These are phyloP conservation scores for Cercophora scortea DNA, from an alignment of 495 filamentous ascomycete species.

Conservation along the genomic window DNA sequence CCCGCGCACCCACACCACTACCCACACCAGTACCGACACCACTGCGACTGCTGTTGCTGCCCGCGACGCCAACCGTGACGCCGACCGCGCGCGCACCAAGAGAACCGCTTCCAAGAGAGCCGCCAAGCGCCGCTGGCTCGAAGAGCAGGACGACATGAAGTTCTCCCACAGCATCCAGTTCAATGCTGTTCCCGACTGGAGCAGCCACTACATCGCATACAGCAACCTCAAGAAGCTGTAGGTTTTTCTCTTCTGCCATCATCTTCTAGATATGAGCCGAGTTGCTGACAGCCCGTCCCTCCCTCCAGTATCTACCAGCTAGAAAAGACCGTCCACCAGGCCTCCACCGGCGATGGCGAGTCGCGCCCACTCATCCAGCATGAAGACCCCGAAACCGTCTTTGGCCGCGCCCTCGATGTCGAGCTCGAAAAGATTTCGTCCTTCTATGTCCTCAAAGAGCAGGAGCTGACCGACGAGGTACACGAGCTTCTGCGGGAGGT, in stretches of 20 bases:
- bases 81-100: slow-evolving; percentile 7
- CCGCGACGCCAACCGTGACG: slow-evolving; percentile 7
- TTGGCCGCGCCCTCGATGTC: slow-evolving; percentile 70
- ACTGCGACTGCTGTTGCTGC: not conserved
- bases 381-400: slow-evolving; percentile 68
- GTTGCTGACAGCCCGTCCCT: not conserved
- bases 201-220: slow-evolving; percentile 93
- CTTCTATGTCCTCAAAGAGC: slow-evolving; percentile 83
- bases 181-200: slow-evolving; percentile 99
- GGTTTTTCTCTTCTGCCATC: slow-evolving; percentile 21
- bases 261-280: not conserved
- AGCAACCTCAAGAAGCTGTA: slow-evolving; percentile 98
- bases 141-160: slow-evolving; percentile 84
- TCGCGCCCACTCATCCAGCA: slow-evolving; percentile 70
- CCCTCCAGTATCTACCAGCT: slow-evolving; percentile 78
- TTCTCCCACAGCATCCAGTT: slow-evolving; percentile 99
- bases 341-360: slow-evolving; percentile 58
- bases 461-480: slow-evolving; percentile 74
- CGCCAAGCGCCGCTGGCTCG: slow-evolving; percentile 47
- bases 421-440: slow-evolving; percentile 90
- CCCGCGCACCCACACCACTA: not conserved
- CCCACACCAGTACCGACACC: not conserved
- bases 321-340: slow-evolving; percentile 66
- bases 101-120: slow-evolving; percentile 22
- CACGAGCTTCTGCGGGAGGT: slow-evolving; percentile 69